Percentiles rank a stretch among this genome's conserved stretches.
Evolutionary conservation across 2,329 filamentous ascomycete species (phyloP).

Genomic region (Cercospora citrullina): DNA sequence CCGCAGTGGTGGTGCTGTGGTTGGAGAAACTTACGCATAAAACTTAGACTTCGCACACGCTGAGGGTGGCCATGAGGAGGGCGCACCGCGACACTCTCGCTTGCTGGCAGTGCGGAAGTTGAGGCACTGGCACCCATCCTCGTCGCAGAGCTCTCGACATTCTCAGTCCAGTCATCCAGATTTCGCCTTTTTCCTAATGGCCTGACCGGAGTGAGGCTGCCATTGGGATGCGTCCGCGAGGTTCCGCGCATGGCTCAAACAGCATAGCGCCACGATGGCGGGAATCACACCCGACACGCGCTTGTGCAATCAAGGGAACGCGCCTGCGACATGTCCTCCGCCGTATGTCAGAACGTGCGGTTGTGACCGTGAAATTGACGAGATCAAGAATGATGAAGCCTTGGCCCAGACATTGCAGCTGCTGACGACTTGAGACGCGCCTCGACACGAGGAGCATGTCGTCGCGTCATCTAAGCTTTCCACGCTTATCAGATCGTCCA

Average conservation of each 20-base stretch:
- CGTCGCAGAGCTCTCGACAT: neutral
- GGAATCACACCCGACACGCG: neutral
- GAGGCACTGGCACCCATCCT: neutral
- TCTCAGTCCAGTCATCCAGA: neutral
- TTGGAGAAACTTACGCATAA: neutral
- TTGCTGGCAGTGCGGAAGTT: neutral
- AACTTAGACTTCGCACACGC: neutral
- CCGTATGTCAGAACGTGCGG: neutral
- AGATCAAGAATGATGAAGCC: neutral
- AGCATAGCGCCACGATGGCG: neutral
- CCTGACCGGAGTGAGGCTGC: neutral
- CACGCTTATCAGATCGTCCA: neutral
- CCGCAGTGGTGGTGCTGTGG: neutral
- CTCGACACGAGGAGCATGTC: slow-evolving; percentile 4
- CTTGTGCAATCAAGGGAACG: neutral
- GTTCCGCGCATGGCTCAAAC: neutral
- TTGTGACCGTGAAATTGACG: neutral
- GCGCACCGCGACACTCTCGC: too few relatives aligned
- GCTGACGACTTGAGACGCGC: neutral
- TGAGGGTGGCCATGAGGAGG: neutral
- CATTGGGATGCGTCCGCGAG: neutral
- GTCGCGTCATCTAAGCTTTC: slow-evolving; percentile 7
- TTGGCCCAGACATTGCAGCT: neutral
- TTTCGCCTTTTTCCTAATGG: neutral
- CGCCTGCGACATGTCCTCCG: neutral